These are phyloP conservation scores for Magnolia sinica DNA, from an alignment of 164 flowering plant species.

Conservation along the genomic window DNA sequence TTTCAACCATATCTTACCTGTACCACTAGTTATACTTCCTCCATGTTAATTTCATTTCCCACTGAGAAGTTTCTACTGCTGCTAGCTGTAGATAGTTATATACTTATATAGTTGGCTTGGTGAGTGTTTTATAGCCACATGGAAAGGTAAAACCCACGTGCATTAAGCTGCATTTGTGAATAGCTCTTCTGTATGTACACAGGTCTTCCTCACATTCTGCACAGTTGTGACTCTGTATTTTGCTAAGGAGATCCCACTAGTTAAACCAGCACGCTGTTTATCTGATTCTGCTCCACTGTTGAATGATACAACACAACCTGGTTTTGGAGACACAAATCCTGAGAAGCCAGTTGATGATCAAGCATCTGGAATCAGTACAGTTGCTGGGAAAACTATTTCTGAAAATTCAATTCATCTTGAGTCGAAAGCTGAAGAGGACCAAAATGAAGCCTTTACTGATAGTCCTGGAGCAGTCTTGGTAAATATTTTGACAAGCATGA, in stretches of 20 bases:
- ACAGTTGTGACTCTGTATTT: conserved; percentile 82
- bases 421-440: conserved; percentile 32
- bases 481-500: conserved; percentile 80
- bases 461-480: conserved; percentile 94
- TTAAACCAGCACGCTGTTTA: conserved; percentile 29
- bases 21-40: too few species aligned
- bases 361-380: conserved; percentile 18
- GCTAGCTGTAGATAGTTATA: too few species aligned
- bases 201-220: conserved; percentile 80
- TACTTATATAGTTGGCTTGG: too few species aligned
- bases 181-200: conserved; percentile 19
- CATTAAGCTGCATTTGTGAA: background rate
- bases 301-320: conserved; percentile 43
- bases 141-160: background rate
- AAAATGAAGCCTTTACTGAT: conserved; percentile 48
- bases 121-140: too few species aligned
- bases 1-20: too few species aligned
- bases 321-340: conserved; percentile 31
- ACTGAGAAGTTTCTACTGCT: too few species aligned
- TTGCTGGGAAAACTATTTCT: conserved; percentile 18
- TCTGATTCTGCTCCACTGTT: conserved; percentile 86
- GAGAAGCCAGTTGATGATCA: conserved; percentile 18
- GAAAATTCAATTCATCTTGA: conserved; percentile 20
- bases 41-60: too few species aligned
- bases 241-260: conserved; percentile 79